Base-by-base conservation (phyloP, 257 asterid species). In the Lycium ferocissimum region DNA sequence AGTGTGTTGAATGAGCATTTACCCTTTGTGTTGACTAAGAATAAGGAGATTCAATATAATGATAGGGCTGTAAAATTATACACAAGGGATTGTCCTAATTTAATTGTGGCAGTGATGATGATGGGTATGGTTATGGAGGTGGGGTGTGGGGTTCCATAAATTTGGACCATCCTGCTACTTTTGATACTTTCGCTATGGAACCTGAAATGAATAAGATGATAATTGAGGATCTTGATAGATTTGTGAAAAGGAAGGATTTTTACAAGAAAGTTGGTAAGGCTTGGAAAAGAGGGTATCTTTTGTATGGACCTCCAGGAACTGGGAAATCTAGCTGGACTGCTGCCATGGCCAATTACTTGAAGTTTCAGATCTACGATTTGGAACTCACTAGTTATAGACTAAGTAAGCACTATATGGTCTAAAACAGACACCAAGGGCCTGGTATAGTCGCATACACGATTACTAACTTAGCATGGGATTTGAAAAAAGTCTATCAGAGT, bases 221-320 rank as follows among this genome's bases (percentile, higher is more conserved):
- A 11, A 85, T 92, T 79, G 94, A 92, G 0, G 98, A 95, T 86
- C 81, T 95, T 85, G 97, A 94, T 35, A 89, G 96, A 91, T 95
- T 95, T 73, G 38, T 94, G 87, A 89, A 90, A 89, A 90, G 98
- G 84, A 94, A 88, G 22, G 96, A 95, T 13, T 95, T 91, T 88
- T 95, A 95, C 51, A 93, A 84, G 89, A 91, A 86, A 78, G 98
- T 95, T 0, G 98, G 98, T 3, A 95, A 93, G 78, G 98, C 98
- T 7, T 95, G 98, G 98, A 95, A 94, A 65, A 88, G 98, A 78
- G 98, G 98, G 26, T 94, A 95, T 83, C 88, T 95, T 13, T 83
- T 95, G 87, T 95, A 94, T 83, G 98, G 98, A 0, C 98, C 98
- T 2, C 98, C 98, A 0, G 98, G 98, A n/a, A 95, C 98, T 0